Percentiles rank a stretch among this genome's conserved stretches.
These are phyloP conservation scores for Tylopilus cervinicoccineus DNA, from an alignment of 768 basidiomycete species.

Conservation along the genomic window DNA sequence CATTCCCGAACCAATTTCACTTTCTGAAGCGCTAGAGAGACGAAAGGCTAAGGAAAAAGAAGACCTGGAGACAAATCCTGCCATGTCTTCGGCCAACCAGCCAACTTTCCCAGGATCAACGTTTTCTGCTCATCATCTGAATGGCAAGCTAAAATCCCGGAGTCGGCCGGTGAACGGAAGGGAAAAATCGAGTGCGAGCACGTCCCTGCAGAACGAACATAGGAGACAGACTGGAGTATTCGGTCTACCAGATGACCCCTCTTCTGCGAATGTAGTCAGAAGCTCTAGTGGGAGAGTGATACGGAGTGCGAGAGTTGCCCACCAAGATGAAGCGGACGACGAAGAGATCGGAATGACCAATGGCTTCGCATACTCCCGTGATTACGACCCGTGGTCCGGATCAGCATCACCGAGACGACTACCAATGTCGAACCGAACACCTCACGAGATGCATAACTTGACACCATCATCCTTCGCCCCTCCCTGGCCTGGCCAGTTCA, in stretches of 20 bases:
- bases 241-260: constrained; percentile 20
- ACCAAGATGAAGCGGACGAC: constrained; percentile 24
- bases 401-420: constrained; percentile 23
- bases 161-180: constrained; percentile 34
- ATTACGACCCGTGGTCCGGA: constrained; percentile 25
- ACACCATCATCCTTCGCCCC: constrained; percentile 22
- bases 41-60: constrained; percentile 51
- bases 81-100: constrained; percentile 36
- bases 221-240: constrained; percentile 15
- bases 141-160: constrained; percentile 39
- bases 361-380: constrained; percentile 16
- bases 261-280: constrained; percentile 21
- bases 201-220: constrained; percentile 24
- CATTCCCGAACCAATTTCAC: constrained; percentile 57
- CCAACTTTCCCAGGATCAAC: constrained; percentile 25
- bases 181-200: constrained; percentile 30
- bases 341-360: constrained; percentile 22
- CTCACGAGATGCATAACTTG: constrained; percentile 21
- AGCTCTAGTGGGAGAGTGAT: constrained; percentile 28
- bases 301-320: constrained; percentile 28
- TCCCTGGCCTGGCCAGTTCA: constrained; percentile 37
- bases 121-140: constrained; percentile 17
- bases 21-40: constrained; percentile 56
- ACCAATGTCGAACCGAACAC: constrained; percentile 10
- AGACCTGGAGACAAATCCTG: constrained; percentile 57